Conservation (phyloP, 2,329 filamentous ascomycete genomes). For the Ampelomyces quisqualis region DNA sequence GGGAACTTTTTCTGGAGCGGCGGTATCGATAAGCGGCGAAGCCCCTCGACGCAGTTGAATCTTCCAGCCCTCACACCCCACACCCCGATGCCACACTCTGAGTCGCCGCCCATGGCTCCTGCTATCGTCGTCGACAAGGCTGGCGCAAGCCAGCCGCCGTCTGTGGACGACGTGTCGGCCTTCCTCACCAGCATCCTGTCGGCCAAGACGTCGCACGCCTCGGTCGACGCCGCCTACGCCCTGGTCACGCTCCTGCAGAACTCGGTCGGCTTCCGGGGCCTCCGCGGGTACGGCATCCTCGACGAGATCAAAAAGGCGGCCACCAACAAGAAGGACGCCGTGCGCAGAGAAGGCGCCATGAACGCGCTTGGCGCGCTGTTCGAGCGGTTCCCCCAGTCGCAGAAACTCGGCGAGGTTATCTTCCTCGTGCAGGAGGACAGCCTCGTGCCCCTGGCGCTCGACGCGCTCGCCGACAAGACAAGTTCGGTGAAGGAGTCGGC, state of each 20-base stretch:
- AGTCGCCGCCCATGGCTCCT: constrained; percentile 53
- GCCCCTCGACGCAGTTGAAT: constrained; percentile 29
- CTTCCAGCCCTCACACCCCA: constrained; percentile 9
- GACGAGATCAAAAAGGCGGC: constrained; percentile 74
- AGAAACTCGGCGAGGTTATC: constrained; percentile 75
- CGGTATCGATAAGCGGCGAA: constrained; percentile 32
- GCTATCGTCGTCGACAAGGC: constrained; percentile 51
- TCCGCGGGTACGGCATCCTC: constrained; percentile 63
- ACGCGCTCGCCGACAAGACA: constrained; percentile 87
- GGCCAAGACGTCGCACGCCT: constrained; percentile 56
- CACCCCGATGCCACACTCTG: constrained; percentile 52
- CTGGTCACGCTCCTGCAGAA: constrained; percentile 65
- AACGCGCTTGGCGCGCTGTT: constrained; percentile 92
- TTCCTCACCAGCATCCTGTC: constrained; percentile 50
- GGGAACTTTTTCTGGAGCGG: not conserved
- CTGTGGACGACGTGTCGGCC: constrained; percentile 49
- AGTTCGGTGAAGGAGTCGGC: constrained; percentile 85
- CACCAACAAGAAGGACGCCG: constrained; percentile 87
- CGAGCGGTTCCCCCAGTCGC: constrained; percentile 78
- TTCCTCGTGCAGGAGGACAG: constrained; percentile 80
- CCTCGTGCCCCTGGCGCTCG: constrained; percentile 71
- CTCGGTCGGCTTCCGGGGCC: constrained; percentile 64
- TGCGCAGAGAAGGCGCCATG: constrained; percentile 85
- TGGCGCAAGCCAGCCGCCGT: constrained; percentile 45
- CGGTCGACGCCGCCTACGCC: constrained; percentile 64